Conservation (phyloP, 1,284 basidiomycete genomes). For the Trichosporon sp. region DNA sequence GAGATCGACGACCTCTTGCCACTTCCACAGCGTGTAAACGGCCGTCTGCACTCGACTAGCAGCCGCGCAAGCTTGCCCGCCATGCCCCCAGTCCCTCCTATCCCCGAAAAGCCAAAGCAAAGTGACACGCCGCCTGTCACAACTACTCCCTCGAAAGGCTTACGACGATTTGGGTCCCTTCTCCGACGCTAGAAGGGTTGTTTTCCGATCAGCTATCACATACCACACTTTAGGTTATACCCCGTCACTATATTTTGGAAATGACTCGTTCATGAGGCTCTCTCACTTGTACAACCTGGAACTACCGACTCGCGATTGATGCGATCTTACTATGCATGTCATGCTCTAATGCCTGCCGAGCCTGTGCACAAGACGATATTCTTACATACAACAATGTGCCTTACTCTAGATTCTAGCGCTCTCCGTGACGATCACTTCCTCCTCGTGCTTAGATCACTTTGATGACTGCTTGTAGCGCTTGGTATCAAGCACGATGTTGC, state of each 20-base stretch:
- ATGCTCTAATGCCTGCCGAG: neutral
- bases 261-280: neutral
- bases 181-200: neutral
- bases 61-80: neutral
- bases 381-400: neutral
- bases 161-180: neutral
- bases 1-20: neutral
- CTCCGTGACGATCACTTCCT: neutral
- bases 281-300: neutral
- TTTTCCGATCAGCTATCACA: neutral
- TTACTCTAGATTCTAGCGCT: neutral
- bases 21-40: neutral
- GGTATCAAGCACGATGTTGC: constrained; percentile 42
- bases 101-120: neutral
- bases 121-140: neutral
- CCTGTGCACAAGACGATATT: too few relatives aligned
- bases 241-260: neutral
- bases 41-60: neutral
- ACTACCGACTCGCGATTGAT: neutral
- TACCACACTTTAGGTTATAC: neutral
- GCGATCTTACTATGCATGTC: constrained; percentile 1
- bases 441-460: too few relatives aligned
- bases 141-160: neutral
- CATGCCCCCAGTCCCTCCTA: neutral
- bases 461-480: constrained; percentile 40